A percentile compares a stretch with the other conserved stretches of the same genome.
phyloP scores from a whole-genome alignment of 352 stramenopile species.

The Globisporangium ultimum region DNA sequence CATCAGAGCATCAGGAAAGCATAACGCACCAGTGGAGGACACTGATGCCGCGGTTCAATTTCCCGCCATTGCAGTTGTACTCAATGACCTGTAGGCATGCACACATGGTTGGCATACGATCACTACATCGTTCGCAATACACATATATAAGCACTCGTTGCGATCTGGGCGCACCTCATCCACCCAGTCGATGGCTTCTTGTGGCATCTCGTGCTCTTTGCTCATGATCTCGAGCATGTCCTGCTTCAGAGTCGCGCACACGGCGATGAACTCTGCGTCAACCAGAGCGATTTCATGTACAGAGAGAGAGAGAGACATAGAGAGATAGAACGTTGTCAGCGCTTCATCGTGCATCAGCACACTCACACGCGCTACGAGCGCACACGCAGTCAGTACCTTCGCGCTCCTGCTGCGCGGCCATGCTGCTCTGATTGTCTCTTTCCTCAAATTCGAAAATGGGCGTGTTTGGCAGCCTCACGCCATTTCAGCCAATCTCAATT shows the following conservation, averaged over 20 bases:
- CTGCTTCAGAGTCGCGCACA: slow-evolving; percentile 71
- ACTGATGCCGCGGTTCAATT: slow-evolving; percentile 97
- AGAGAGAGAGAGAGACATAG: background rate
- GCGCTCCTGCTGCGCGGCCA: slow-evolving; percentile 36
- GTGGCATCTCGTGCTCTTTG: slow-evolving; percentile 64
- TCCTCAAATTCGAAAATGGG: no score
- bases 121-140: no score
- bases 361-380: background rate
- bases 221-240: slow-evolving; percentile 70
- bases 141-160: no score
- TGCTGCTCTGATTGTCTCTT: slow-evolving; percentile 10
- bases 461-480: no score
- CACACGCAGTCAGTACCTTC: slow-evolving; percentile 21
- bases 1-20: no score
- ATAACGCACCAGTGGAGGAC: slow-evolving; percentile 89
- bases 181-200: slow-evolving; percentile 80
- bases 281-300: no score
- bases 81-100: slow-evolving; percentile 64
- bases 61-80: slow-evolving; percentile 98
- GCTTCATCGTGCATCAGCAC: background rate
- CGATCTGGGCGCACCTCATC: slow-evolving; percentile 25
- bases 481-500: no score
- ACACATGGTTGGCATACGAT: background rate
- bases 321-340: no score
- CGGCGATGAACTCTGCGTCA: slow-evolving; percentile 67